These are phyloP conservation scores for Russula brevipes DNA, from an alignment of 768 basidiomycete genomes.

Conservation along the genomic window DNA sequence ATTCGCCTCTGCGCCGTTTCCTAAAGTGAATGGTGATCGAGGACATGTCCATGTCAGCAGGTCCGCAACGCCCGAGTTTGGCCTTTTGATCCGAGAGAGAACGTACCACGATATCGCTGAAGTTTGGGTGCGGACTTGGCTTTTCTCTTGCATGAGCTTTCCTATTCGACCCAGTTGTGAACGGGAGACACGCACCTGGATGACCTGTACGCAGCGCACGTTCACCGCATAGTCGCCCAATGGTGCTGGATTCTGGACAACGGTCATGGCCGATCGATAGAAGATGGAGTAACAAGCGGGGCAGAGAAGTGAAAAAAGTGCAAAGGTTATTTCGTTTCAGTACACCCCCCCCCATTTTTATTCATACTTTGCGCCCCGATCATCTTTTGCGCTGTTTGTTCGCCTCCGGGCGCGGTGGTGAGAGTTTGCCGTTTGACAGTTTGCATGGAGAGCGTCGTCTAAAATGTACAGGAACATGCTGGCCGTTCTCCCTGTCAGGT, in stretches of 20 bases:
- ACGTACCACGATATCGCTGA: constrained; percentile 18
- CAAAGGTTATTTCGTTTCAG: not conserved
- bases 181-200: not conserved
- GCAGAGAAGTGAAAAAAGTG: not conserved
- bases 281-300: not conserved
- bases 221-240: constrained; percentile 1
- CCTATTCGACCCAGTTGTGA: not conserved
- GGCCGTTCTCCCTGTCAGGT: not conserved
- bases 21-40: not conserved
- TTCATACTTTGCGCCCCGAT: not conserved
- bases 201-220: constrained; percentile 14
- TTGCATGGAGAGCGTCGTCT: not conserved
- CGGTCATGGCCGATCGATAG: not conserved
- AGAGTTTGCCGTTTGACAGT: not conserved
- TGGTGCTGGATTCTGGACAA: not conserved
- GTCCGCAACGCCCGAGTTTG: not conserved
- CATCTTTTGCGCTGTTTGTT: not conserved
- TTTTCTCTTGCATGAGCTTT: not conserved
- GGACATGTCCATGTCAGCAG: no score
- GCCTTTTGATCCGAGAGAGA: not conserved
- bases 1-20: constrained; percentile 18
- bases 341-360: not conserved
- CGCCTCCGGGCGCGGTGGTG: not conserved
- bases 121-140: constrained; percentile 5
- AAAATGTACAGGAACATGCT: not conserved